Percentiles rank a stretch among this genome's conserved stretches.
Conservation (phyloP, 129 eudicot species). For the Pulicaria dysenterica region DNA sequence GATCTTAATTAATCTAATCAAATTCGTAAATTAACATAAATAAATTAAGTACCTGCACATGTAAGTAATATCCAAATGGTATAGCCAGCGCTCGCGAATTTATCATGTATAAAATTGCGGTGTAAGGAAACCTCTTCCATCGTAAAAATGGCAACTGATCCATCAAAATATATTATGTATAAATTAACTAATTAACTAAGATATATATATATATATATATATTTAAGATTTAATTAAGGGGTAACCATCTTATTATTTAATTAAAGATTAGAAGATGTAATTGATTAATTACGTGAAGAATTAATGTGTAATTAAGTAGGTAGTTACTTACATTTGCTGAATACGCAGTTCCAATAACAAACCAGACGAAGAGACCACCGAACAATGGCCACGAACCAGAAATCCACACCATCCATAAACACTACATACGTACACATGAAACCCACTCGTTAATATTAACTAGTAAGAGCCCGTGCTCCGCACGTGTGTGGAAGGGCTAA, state of each 20-base stretch:
- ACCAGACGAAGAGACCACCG: slow-evolving; percentile 36
- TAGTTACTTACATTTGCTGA: slow-evolving; percentile 29
- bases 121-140: slow-evolving; percentile 43
- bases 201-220: too few species aligned
- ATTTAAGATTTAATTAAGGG: too few species aligned
- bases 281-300: too few species aligned
- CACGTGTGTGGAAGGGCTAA: too few species aligned
- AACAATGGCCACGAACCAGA: slow-evolving; percentile 41
- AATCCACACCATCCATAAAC: slow-evolving; percentile 26
- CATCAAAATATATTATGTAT: neutral
- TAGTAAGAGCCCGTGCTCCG: too few species aligned
- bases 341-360: slow-evolving; percentile 37
- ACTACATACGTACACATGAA: slow-evolving; percentile 11
- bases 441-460: too few species aligned
- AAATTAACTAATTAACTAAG: too few species aligned
- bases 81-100: slow-evolving; percentile 37
- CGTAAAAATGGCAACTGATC: slow-evolving; percentile 35
- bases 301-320: neutral
- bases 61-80: slow-evolving; percentile 38
- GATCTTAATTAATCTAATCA: neutral
- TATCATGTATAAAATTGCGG: slow-evolving; percentile 37
- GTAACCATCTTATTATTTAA: too few species aligned
- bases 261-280: too few species aligned
- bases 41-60: slow-evolving; percentile 15
- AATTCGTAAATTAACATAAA: neutral